Conservation (phyloP, 2,329 filamentous ascomycete genomes). For the Calonectria ilicicola region DNA sequence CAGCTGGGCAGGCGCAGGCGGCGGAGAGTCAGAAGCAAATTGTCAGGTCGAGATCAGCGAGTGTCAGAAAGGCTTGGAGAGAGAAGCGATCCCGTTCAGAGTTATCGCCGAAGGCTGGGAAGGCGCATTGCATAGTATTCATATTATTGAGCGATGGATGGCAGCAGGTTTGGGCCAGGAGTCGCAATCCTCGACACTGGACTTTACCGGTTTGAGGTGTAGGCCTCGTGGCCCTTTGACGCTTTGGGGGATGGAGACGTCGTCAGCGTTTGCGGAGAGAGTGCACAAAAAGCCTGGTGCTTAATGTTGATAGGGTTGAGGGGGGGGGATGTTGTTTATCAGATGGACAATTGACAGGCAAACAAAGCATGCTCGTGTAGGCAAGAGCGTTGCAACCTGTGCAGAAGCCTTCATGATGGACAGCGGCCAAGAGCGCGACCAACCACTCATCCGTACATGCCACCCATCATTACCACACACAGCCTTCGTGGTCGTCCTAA, state of each 20-base stretch:
- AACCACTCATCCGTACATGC: conserved; percentile 12
- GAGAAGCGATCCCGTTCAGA: conserved; percentile 16
- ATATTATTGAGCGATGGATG: not conserved
- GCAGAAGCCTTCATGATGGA: conserved; percentile 4
- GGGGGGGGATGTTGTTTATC: not conserved
- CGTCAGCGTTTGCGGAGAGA: conserved; percentile 35
- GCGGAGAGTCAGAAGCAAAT: conserved; percentile 1
- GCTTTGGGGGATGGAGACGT: conserved; percentile 25
- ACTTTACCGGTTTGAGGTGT: conserved; percentile 40
- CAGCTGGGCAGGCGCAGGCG: conserved; percentile 14
- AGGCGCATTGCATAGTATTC: conserved; percentile 3
- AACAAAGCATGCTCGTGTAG: conserved; percentile 11
- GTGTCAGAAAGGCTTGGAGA: not conserved
- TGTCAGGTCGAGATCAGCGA: not conserved
- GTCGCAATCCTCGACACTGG: conserved; percentile 13
- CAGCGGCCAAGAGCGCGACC: not conserved
- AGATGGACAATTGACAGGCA: not conserved
- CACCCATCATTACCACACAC: conserved; percentile 34
- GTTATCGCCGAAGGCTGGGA: conserved; percentile 14
- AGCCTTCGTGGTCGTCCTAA: conserved; percentile 34
- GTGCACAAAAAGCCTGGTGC: conserved; percentile 12
- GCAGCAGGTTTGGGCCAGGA: not conserved
- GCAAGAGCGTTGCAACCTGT: conserved; percentile 12
- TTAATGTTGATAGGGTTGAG: conserved; percentile 14
- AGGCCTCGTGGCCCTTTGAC: conserved; percentile 39